Evolutionary conservation across 1,139 yeast species (phyloP).

Genomic region (Pichia kudriavzevii): DNA sequence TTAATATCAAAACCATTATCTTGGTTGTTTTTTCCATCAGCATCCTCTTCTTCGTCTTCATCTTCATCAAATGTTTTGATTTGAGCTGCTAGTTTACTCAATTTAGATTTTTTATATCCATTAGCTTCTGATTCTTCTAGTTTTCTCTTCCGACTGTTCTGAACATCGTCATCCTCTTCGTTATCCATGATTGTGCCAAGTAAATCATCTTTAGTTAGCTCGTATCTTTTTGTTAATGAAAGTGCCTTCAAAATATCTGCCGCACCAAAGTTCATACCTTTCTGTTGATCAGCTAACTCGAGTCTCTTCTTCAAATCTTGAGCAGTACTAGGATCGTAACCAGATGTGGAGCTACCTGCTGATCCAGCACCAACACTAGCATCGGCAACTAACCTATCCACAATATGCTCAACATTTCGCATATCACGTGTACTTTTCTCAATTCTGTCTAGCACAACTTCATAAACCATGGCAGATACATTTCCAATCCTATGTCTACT

Average conservation of each 20-base stretch:
- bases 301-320: slow-evolving; percentile 17
- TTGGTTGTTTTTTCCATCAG: slow-evolving; percentile 25
- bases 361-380: slow-evolving; percentile 15
- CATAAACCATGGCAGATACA: slow-evolving; percentile 59
- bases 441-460: slow-evolving; percentile 46
- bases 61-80: slow-evolving; percentile 25
- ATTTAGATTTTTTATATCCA: slow-evolving; percentile 19
- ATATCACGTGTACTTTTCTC: slow-evolving; percentile 50
- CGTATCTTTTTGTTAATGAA: slow-evolving; percentile 29
- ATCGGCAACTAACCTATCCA: slow-evolving; percentile 23
- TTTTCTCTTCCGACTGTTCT: slow-evolving; percentile 28
- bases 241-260: slow-evolving; percentile 45
- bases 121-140: slow-evolving; percentile 9
- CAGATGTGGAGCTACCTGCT: slow-evolving; percentile 22
- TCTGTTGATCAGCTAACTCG: slow-evolving; percentile 23
- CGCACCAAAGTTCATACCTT: slow-evolving; percentile 36
- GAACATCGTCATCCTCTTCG: slow-evolving; percentile 27
- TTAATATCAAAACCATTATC: slow-evolving; percentile 11
- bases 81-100: slow-evolving; percentile 18
- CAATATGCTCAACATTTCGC: slow-evolving; percentile 20
- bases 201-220: slow-evolving; percentile 30
- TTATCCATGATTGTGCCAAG: slow-evolving; percentile 40
- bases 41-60: slow-evolving; percentile 26
- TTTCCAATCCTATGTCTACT: slow-evolving; percentile 67
- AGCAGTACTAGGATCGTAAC: slow-evolving; percentile 25